Percentiles rank a stretch among this genome's conserved stretches.
These are phyloP conservation scores for Elongisporangium undulatum DNA, from an alignment of 352 stramenopile species.

Conservation along the genomic window DNA sequence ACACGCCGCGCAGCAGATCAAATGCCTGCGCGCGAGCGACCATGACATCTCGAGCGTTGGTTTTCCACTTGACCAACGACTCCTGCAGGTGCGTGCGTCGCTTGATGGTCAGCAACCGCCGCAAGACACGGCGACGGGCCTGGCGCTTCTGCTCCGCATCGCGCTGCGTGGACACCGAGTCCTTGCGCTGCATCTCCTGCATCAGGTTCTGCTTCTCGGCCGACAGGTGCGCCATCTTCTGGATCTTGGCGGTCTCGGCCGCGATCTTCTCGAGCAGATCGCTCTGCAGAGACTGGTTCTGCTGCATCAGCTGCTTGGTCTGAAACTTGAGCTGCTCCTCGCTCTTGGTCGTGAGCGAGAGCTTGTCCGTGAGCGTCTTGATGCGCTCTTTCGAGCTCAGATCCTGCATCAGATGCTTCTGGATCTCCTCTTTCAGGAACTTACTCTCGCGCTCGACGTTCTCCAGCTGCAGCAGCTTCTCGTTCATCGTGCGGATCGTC, in stretches of 20 bases:
- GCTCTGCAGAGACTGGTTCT: constrained; percentile 60
- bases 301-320: constrained; percentile 62
- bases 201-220: constrained; percentile 54
- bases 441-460: constrained; percentile 47
- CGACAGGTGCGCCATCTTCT: constrained; percentile 59
- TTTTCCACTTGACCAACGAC: constrained; percentile 19
- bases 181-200: constrained; percentile 43
- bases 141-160: constrained; percentile 18
- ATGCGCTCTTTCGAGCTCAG: constrained; percentile 43
- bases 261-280: constrained; percentile 68
- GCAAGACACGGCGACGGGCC: constrained; percentile 20
- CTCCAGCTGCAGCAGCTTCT: constrained; percentile 38
- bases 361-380: constrained; percentile 49
- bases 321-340: constrained; percentile 70
- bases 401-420: constrained; percentile 60
- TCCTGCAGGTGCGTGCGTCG: constrained; percentile 17
- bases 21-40: constrained; percentile 9
- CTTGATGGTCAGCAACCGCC: constrained; percentile 30
- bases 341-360: constrained; percentile 44
- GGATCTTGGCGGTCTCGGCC: constrained; percentile 55
- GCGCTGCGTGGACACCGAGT: constrained; percentile 25
- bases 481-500: constrained; percentile 23
- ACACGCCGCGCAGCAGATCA: constrained; percentile 11
- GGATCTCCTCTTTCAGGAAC: constrained; percentile 50
- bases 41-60: constrained; percentile 12